Base-by-base conservation (phyloP, 148 eudicot genomes). In the Euryodendron excelsum region DNA sequence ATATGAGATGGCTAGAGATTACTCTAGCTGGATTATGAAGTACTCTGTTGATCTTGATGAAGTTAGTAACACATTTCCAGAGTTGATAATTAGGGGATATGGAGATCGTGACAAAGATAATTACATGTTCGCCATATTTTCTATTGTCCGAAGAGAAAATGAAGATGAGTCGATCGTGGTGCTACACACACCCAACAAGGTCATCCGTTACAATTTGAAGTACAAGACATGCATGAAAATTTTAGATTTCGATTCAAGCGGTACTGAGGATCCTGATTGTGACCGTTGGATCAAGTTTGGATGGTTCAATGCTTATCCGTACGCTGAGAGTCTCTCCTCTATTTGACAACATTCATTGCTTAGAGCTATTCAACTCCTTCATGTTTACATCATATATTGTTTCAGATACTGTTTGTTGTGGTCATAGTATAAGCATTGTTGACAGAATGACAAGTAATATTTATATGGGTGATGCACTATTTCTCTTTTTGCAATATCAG, bases 11-110 rank as follows among this genome's bases (percentile, higher is more conserved):
- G 36, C 36, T 5, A 53, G 21, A 50, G 64, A 53, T 23, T 55
- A 67, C 27, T 68, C 64, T 8, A 27, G 53, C 48, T 67, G 74
- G 74, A 33, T 68, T 52, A n/a, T 67, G 7, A 77, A 53, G 36
- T 77, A 77, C 58, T 0, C 5, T 0, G 74, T 53, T 45, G 62
- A 33, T 25, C 25, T 66, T 0, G 17, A 39, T 17, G 1, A 17
- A 5, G 13, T 33, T 11, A 27, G 62, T 1, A 3, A 2, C 0
- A 64, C 52, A 31, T 36, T 21, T 66, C 64, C 37, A 10, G 36
- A n/a, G 21, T 44, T 74, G 50, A n/a, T n/a, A n/a, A 31, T 28
- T 30, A 12, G 30, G 25, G 9, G 27, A 18, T 55, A 17, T 8
- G 18, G n/a, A n/a, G n/a, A n/a, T n/a, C n/a, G 47, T 44, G 18